A percentile compares a stretch with the other conserved stretches of the same genome.
These are phyloP conservation scores for Clavispora carvajalis DNA, from an alignment of 805 yeast species.

Conservation along the genomic window DNA sequence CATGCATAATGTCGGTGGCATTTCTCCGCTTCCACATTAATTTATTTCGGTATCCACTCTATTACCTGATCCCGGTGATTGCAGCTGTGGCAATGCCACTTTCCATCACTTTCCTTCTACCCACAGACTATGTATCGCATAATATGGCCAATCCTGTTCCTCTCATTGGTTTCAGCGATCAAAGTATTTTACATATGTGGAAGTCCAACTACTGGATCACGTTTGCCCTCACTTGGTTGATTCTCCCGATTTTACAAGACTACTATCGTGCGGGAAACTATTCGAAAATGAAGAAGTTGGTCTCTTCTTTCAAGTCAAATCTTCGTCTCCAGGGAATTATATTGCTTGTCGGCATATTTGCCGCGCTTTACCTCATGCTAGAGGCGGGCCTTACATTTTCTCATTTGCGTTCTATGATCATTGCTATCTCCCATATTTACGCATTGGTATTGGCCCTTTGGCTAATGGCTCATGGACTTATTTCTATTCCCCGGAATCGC, in stretches of 20 bases:
- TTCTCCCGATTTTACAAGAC: conserved; percentile 68
- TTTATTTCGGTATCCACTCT: conserved; percentile 30
- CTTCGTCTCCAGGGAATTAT: conserved; percentile 57
- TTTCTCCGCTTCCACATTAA: conserved; percentile 35
- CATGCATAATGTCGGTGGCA: conserved; percentile 23
- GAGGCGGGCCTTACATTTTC: conserved; percentile 49
- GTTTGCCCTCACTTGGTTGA: conserved; percentile 71
- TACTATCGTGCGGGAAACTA: conserved; percentile 68
- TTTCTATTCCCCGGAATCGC: conserved; percentile 54
- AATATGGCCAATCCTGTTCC: conserved; percentile 31
- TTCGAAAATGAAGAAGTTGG: conserved; percentile 40
- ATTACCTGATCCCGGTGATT: conserved; percentile 43
- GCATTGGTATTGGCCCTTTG: conserved; percentile 70
- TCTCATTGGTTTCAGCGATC: conserved; percentile 28
- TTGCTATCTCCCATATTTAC: conserved; percentile 74
- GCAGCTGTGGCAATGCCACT: conserved; percentile 69
- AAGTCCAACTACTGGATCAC: conserved; percentile 75
- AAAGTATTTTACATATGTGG: conserved; percentile 53
- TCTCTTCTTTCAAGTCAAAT: conserved; percentile 53
- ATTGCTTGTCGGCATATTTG: conserved; percentile 47
- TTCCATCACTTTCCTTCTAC: conserved; percentile 67
- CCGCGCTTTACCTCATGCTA: conserved; percentile 53
- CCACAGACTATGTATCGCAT: conserved; percentile 66
- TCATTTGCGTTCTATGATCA: conserved; percentile 60
- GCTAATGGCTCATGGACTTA: conserved; percentile 80